phyloP scores from a whole-genome alignment of 495 filamentous ascomycete genomes.

The Aspergillus taichungensis region DNA sequence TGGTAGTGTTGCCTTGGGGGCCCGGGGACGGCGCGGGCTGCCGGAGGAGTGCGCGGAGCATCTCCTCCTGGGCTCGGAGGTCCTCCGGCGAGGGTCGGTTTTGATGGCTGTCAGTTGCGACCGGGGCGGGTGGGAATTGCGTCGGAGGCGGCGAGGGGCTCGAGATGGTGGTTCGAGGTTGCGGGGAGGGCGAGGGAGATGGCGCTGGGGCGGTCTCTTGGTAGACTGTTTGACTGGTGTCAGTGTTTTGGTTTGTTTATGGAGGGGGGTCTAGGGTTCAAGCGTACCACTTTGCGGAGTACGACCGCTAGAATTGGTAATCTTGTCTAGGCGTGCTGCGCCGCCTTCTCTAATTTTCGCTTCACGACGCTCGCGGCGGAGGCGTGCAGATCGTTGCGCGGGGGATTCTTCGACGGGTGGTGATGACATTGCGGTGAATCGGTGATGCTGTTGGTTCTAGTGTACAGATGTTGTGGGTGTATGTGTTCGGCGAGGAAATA shows the following conservation, averaged over 20 bases:
- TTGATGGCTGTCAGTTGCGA: constrained; percentile 4
- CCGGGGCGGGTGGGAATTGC: constrained; percentile 4
- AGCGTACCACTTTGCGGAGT: constrained; percentile 35
- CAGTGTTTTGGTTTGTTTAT: background rate
- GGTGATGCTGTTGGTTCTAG: background rate
- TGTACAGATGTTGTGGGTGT: background rate
- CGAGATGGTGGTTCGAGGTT: constrained; percentile 10
- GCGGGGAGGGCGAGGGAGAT: constrained; percentile 23
- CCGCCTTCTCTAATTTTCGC: constrained; percentile 84
- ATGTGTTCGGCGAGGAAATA: background rate
- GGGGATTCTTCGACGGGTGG: constrained; percentile 39
- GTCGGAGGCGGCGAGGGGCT: constrained; percentile 6
- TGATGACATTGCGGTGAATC: constrained; percentile 21
- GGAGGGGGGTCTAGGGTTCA: background rate
- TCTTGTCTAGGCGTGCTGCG: constrained; percentile 69
- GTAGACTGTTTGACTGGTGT: constrained; percentile 13
- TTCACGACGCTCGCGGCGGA: constrained; percentile 82
- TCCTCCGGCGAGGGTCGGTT: constrained; percentile 11
- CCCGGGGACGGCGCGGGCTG: constrained; percentile 22
- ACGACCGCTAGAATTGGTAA: constrained; percentile 69
- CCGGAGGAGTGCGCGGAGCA: constrained; percentile 36
- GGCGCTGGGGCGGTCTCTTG: constrained; percentile 25
- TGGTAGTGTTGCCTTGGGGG: constrained; percentile 13
- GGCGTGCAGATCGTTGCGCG: constrained; percentile 62
- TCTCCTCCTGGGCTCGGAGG: constrained; percentile 34